Evolutionary conservation across 371 early-diverging fungal genomes (phyloP).

Genomic region (Mucor plumbeus): DNA sequence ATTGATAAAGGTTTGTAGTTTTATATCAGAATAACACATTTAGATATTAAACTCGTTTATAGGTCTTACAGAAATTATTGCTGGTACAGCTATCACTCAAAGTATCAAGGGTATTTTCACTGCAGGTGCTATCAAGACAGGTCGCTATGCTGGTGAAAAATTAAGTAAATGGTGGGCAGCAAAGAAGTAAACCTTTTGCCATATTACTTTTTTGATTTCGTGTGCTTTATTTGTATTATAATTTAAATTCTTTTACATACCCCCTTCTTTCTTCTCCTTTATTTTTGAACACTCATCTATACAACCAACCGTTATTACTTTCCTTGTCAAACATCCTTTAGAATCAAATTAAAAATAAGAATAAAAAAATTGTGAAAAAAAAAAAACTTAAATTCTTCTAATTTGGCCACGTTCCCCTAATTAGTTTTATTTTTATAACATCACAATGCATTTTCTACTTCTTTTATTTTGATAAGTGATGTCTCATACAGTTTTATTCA

Average conservation of each 20-base stretch:
- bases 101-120: slow-evolving; percentile 91
- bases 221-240: slow-evolving; percentile 3
- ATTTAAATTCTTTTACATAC: slow-evolving; percentile 12
- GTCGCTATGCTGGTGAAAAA: slow-evolving; percentile 79
- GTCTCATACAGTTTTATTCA: background rate
- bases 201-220: background rate
- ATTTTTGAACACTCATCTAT: background rate
- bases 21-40: background rate
- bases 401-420: slow-evolving; percentile 4
- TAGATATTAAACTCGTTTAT: slow-evolving; percentile 5
- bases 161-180: slow-evolving; percentile 70
- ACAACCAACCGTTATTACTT: background rate
- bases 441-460: background rate
- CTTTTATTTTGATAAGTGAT: background rate
- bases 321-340: slow-evolving; percentile 12
- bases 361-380: slow-evolving; percentile 3
- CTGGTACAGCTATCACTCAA: slow-evolving; percentile 86
- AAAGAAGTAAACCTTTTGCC: slow-evolving; percentile 36
- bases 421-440: background rate
- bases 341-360: background rate
- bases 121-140: slow-evolving; percentile 80
- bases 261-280: background rate
- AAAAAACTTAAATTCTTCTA: slow-evolving; percentile 5
- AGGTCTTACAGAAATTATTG: slow-evolving; percentile 50
- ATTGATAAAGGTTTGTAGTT: slow-evolving; percentile 43